Percentiles rank a stretch among this genome's conserved stretches.
phyloP scores from a whole-genome alignment of 768 basidiomycete species.

The Leucosporidium creatinivorum region DNA sequence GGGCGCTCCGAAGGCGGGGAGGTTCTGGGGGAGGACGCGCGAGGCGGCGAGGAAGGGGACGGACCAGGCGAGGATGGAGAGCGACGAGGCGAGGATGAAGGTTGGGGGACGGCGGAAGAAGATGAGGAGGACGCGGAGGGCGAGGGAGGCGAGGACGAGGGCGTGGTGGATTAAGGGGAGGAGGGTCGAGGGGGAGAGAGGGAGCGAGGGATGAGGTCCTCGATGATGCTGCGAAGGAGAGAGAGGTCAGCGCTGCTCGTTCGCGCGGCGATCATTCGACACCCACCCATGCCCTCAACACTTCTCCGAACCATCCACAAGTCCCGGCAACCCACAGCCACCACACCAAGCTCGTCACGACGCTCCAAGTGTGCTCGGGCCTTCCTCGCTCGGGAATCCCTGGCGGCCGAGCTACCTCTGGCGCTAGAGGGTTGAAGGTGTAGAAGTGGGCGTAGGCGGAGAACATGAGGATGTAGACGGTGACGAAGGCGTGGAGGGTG shows the following conservation, averaged over 20 bases:
- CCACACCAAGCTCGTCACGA: conserved; percentile 17
- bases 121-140: conserved; percentile 22
- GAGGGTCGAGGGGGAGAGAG: conserved; percentile 30
- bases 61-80: conserved; percentile 31
- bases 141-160: conserved; percentile 27
- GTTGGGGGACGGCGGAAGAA: conserved; percentile 13
- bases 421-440: conserved; percentile 30
- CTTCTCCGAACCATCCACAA: conserved; percentile 31
- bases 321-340: conserved; percentile 31
- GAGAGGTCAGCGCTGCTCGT: neutral
- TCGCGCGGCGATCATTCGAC: too few relatives aligned
- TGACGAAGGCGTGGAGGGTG: conserved; percentile 25
- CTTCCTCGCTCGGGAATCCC: neutral
- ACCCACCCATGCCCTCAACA: conserved; percentile 26
- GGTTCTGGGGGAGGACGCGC: conserved; percentile 33
- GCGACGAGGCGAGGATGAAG: conserved; percentile 27
- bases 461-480: conserved; percentile 33
- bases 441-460: conserved; percentile 31
- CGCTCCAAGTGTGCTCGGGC: conserved; percentile 18
- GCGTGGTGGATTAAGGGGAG: conserved; percentile 31
- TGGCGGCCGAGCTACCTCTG: neutral
- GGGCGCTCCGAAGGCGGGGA: conserved; percentile 31
- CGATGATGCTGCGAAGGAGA: conserved; percentile 8
- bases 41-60: conserved; percentile 34
- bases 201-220: conserved; percentile 25